Conservation (phyloP, 768 basidiomycete genomes). For the Leccinum pellstonianum region DNA sequence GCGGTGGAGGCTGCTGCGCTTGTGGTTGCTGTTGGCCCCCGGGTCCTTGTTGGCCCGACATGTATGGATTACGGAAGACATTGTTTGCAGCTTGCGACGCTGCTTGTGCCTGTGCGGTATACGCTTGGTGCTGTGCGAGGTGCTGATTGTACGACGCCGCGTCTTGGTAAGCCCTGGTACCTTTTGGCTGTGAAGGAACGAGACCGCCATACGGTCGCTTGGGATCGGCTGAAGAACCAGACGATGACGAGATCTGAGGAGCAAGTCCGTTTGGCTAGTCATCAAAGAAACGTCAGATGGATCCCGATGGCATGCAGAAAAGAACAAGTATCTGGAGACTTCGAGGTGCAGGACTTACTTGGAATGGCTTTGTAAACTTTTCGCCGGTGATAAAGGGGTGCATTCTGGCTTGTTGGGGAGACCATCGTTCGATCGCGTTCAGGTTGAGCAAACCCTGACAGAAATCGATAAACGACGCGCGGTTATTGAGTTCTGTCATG, state of each 20-base stretch:
- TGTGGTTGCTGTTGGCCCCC: slow-evolving; percentile 33
- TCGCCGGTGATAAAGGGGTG: slow-evolving; percentile 99
- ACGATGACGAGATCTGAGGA: slow-evolving; percentile 27
- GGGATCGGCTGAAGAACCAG: slow-evolving; percentile 50
- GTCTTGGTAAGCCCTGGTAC: slow-evolving; percentile 83
- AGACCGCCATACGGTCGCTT: slow-evolving; percentile 93
- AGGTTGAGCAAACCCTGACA: slow-evolving; percentile 91
- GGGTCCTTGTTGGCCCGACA: slow-evolving; percentile 47
- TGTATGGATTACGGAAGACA: slow-evolving; percentile 78
- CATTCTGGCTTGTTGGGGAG: slow-evolving; percentile 91
- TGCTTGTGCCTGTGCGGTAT: slow-evolving; percentile 82
- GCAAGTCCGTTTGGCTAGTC: slow-evolving; percentile 52
- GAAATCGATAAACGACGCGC: slow-evolving; percentile 96
- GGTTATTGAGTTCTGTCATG: slow-evolving; percentile 81
- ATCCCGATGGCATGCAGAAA: slow-evolving; percentile 1
- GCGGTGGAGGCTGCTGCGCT: slow-evolving; percentile 10
- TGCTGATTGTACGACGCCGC: slow-evolving; percentile 95
- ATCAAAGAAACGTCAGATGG: slow-evolving; percentile 7
- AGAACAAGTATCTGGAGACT: background rate
- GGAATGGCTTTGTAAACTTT: slow-evolving; percentile 85
- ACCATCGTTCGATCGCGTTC: slow-evolving; percentile 95
- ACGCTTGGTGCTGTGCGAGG: slow-evolving; percentile 89
- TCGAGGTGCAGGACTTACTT: slow-evolving; percentile 45
- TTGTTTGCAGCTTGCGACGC: slow-evolving; percentile 69
- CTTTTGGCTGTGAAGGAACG: slow-evolving; percentile 84